Base-by-base conservation (phyloP, 331 rosid species). In the Ulmus americana region DNA sequence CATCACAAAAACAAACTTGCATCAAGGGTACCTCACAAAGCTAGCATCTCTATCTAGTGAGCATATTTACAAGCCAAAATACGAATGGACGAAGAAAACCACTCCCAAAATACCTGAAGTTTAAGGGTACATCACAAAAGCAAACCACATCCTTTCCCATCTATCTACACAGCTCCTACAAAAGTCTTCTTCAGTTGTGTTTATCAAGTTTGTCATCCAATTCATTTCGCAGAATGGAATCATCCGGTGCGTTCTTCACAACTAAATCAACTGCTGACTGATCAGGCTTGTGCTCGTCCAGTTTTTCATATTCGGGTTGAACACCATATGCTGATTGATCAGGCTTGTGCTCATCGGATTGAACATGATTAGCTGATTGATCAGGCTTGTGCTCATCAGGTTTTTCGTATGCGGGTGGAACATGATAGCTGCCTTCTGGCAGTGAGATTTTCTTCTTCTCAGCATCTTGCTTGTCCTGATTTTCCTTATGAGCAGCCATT, bases 361-460 rank as follows among this genome's bases (percentile, higher is more conserved):
- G 45, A 52, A 61, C 64, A 20, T 39, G 69, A 14, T 60, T 28
- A 2, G 61, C 40, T 20, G 55, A 6, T 8, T 61, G 68, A 61
- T 53, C 55, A 3, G 39, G 59, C 8, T 45, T 46, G 7, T 40
- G 45, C 35, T 28, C 35, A 3, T 28, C 35, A 14, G 57, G 56
- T 7, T 61, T 35, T n/a, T 57, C 67, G 0, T 12, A 42, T 13
- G 65, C 67, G 51, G 68, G 10, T 42, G 42, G 45, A 55, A 61
- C 64, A n/a, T 45, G 69, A 14, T 60, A 18, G 63, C 18, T 64
- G 20, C 69, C 40, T 1, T 52, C 59, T 3, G 11, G 73, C 11
- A 13, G 9, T 11, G 10, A 7, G 46, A 40, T 38, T 14, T 45
- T 45, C 44, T 49, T 45, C 20, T 4, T n/a, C 35, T 14, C 46